Evolutionary conservation across 768 basidiomycete species (phyloP).

Genomic region (Lentinus brumalis): DNA sequence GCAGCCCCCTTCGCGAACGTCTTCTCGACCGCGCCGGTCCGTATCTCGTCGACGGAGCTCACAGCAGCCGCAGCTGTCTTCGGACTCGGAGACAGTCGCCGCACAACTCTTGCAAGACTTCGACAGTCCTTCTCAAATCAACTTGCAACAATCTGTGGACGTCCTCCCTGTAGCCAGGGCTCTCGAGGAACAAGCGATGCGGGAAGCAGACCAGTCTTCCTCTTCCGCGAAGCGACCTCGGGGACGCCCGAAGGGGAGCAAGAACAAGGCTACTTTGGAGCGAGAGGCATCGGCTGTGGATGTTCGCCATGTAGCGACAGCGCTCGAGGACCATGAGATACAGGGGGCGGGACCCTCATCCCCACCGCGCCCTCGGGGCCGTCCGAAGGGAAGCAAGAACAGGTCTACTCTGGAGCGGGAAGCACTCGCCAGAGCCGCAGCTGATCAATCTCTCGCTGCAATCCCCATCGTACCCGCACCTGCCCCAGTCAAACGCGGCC

Average conservation of each 20-base stretch:
- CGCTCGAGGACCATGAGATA: not conserved
- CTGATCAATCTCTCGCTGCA: not conserved
- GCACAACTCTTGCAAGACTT: no score
- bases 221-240: not conserved
- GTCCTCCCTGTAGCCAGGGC: not conserved
- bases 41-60: not conserved
- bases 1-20: not conserved
- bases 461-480: slow-evolving; percentile 3
- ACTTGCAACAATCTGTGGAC: not conserved
- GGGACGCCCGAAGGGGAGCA: slow-evolving; percentile 11
- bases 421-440: not conserved
- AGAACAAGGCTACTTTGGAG: slow-evolving; percentile 11
- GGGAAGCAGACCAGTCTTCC: not conserved
- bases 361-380: not conserved
- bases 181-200: not conserved
- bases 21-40: not conserved
- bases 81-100: no score
- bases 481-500: slow-evolving; percentile 2
- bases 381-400: slow-evolving; percentile 16
- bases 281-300: slow-evolving; percentile 3
- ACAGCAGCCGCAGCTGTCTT: not conserved
- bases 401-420: slow-evolving; percentile 9
- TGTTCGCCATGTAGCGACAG: not conserved
- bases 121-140: no score
- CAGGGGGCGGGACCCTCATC: not conserved